A percentile compares a stretch with the other conserved stretches of the same genome.
Evolutionary conservation across 176 grass and related monocot species (phyloP).

Genomic region (Eragrostis nindensis): DNA sequence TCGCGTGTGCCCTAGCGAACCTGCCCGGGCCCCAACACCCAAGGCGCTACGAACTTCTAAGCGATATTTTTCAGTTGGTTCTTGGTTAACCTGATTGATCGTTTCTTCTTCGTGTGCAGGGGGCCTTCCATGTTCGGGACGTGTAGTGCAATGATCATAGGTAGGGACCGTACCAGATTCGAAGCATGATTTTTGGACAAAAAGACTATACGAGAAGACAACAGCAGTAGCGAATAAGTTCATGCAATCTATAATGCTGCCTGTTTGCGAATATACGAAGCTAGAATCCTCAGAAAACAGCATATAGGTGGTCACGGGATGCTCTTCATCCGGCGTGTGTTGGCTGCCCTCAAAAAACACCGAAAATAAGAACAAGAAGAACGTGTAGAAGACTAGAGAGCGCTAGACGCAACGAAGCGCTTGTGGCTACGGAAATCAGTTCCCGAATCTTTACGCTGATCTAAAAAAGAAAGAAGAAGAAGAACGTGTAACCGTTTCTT

Average conservation of each 20-base stretch:
- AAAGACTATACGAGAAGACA: not conserved
- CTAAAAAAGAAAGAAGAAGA: not conserved
- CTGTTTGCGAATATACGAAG: not conserved
- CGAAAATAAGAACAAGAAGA: no score
- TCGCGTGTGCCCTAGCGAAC: not conserved
- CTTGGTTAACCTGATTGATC: not conserved
- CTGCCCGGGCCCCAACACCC: not conserved
- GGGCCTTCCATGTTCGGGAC: not conserved
- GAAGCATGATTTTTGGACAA: not conserved
- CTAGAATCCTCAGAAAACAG: not conserved
- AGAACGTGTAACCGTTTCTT: not conserved
- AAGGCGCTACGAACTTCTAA: no score
- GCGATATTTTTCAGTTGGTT: no score
- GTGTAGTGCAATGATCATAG: not conserved
- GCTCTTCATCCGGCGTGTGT: no score
- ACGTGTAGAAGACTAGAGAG: no score
- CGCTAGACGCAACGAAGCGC: no score
- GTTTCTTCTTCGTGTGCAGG: constrained; percentile 21
- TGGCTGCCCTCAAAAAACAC: no score
- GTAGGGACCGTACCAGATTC: not conserved
- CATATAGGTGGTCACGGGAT: no score
- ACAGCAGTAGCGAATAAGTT: not conserved
- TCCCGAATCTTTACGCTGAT: not conserved
- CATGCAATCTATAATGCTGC: not conserved
- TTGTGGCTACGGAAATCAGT: constrained; percentile 1